Evolutionary conservation across 495 filamentous ascomycete species (phyloP), one percentile per base, ranked within the genome.

Genomic region (Trichoderma virens): DNA sequence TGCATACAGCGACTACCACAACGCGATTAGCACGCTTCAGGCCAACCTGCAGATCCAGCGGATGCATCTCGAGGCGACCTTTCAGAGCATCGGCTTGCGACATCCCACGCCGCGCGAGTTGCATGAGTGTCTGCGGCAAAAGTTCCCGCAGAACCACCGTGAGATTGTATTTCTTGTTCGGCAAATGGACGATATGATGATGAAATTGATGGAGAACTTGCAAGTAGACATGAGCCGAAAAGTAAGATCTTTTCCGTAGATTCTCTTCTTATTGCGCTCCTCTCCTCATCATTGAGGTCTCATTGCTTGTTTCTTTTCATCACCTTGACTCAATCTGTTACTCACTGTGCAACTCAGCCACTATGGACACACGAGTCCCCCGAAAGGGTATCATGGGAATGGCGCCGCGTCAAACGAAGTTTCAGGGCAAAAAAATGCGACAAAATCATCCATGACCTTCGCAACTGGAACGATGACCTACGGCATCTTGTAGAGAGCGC

Each of bases 1-100:
- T 5, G 51, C 51, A 23, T 56, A 56, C 51, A 56, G 51, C 51
- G 25, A 30, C 51, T 56, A 56, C 20, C 51, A 56, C 51, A 28
- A 30, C 20, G 51, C 51, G 2, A 56, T 56, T 18, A 30, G 51
- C 51, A 56, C 51, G 25, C 51, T 56, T 2, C 51, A 56, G 51
- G 51, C 51, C 51, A 56, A 56, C 25, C 51, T 56, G 25, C 51
- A 56, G 51, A 56, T 56, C 51, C 51, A 56, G 51, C 51, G 51
- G 51, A 56, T 56, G 51, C 51, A 56, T 18, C 51, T 56, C 51
- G 51, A 56, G 51, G 51, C 51, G 11, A 56, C 51, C 9, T 30
- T 56, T 28, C 23, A 30, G 27, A 56, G 51, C 51, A 56, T 56
- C 51, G 51, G 51, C 51, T 25, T 56, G 51, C 51, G 51, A 9